phyloP scores from a whole-genome alignment of 2,329 filamentous ascomycete species.

The Rugonectria rugulosa region DNA sequence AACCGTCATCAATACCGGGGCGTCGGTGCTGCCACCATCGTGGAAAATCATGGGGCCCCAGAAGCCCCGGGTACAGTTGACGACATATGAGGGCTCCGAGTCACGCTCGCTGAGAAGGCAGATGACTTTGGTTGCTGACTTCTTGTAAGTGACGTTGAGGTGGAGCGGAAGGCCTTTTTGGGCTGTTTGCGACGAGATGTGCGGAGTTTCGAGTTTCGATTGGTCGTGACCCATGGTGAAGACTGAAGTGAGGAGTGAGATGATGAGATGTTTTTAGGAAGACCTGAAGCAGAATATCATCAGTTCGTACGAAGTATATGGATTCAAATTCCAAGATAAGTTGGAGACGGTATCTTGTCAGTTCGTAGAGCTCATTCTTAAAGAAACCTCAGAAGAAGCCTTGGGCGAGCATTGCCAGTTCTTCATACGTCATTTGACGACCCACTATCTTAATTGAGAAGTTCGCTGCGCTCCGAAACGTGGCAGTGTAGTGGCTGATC shows the following conservation, averaged over 20 bases:
- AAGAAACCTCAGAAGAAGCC: not conserved
- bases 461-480: not conserved
- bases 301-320: no score
- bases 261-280: no score
- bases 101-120: conserved; percentile 6
- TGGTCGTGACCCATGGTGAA: not conserved
- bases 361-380: no score
- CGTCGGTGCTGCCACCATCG: not conserved
- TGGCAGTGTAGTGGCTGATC: not conserved
- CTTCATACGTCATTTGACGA: not conserved
- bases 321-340: no score
- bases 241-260: no score
- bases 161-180: not conserved
- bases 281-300: no score
- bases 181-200: not conserved
- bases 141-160: not conserved
- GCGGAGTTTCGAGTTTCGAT: not conserved
- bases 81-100: not conserved
- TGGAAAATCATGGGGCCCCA: conserved; percentile 5
- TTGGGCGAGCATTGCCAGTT: not conserved
- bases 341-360: no score
- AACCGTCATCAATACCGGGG: not conserved
- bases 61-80: not conserved
- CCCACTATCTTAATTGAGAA: not conserved
- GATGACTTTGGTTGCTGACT: not conserved